Percentiles rank a stretch among this genome's conserved stretches.
Conservation (phyloP, 2,329 filamentous ascomycete genomes). For the Hypoxylon sp. region DNA sequence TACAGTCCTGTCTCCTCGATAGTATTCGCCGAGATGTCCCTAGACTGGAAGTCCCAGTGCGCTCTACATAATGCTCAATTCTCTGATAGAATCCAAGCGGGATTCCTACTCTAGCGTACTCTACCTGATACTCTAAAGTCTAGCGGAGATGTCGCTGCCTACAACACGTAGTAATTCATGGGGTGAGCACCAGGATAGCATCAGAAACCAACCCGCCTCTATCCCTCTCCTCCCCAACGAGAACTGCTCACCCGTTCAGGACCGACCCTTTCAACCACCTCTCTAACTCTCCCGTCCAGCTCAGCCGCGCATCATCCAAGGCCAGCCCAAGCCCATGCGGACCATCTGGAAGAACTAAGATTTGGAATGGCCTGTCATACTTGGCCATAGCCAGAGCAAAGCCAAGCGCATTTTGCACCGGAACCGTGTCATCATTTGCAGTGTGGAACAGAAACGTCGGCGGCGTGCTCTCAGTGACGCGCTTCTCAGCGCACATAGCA, state of each 20-base stretch:
- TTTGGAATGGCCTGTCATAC: constrained; percentile 42
- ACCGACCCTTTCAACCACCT: constrained; percentile 47
- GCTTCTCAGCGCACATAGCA: constrained; percentile 47
- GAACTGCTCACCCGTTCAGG: not conserved
- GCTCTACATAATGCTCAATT: too few relatives aligned
- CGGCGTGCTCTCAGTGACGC: constrained; percentile 46
- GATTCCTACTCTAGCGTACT: not conserved
- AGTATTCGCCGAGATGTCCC: not conserved
- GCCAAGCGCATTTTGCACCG: constrained; percentile 48
- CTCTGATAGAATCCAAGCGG: too few relatives aligned
- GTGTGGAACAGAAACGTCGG: constrained; percentile 56
- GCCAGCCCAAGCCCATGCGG: constrained; percentile 50
- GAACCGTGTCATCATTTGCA: constrained; percentile 47
- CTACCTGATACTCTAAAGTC: too few relatives aligned
- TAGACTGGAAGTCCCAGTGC: too few relatives aligned
- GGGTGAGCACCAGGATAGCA: not conserved
- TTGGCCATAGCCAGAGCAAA: constrained; percentile 48
- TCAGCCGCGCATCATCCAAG: constrained; percentile 42
- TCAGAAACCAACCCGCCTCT: not conserved
- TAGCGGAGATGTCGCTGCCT: not conserved
- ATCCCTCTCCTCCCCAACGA: not conserved
- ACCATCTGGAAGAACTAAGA: constrained; percentile 50
- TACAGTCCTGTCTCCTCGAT: constrained; percentile 50
- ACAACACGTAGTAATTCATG: not conserved
- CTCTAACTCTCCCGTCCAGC: constrained; percentile 50